A percentile compares a stretch with the other conserved stretches of the same genome.
Conservation (phyloP, 768 basidiomycete genomes). For the Trametes cubensis region DNA sequence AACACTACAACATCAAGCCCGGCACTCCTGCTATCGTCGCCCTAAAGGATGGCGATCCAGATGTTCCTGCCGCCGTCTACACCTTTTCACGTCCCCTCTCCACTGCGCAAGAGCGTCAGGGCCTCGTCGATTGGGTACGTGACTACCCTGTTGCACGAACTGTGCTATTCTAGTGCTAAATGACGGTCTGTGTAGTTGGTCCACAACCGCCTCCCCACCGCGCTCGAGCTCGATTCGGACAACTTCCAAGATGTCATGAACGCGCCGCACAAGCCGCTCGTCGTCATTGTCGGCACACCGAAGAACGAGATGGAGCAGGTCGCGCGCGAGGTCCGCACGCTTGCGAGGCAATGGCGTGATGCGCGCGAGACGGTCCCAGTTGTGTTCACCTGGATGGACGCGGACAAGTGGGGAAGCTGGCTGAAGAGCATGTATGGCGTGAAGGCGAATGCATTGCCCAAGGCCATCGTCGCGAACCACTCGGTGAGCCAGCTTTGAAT, state of each 20-base stretch:
- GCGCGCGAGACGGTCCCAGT: constrained; percentile 51
- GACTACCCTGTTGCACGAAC: neutral
- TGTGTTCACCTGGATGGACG: constrained; percentile 91
- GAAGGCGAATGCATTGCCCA: constrained; percentile 34
- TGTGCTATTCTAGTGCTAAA: too few species aligned
- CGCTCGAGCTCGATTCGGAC: constrained; percentile 72
- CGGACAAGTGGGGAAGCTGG: constrained; percentile 82
- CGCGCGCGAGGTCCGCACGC: constrained; percentile 55
- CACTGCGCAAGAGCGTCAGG: constrained; percentile 11
- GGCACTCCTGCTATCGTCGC: constrained; percentile 56
- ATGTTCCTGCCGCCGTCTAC: constrained; percentile 50
- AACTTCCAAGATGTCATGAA: constrained; percentile 89
- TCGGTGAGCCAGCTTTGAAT: constrained; percentile 46
- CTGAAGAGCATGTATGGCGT: constrained; percentile 91
- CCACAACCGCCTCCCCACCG: constrained; percentile 69
- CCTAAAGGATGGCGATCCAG: constrained; percentile 59
- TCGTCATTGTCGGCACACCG: constrained; percentile 69
- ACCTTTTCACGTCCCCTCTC: constrained; percentile 17
- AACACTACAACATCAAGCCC: constrained; percentile 34
- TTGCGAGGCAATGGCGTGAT: constrained; percentile 55
- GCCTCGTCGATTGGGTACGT: constrained; percentile 30
- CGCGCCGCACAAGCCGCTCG: constrained; percentile 70
- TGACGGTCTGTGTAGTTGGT: constrained; percentile 16
- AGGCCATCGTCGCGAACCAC: constrained; percentile 81
- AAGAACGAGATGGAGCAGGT: constrained; percentile 27